These are phyloP conservation scores for Aspergillus phoenicis DNA, from an alignment of 2,329 filamentous ascomycete species.

Conservation along the genomic window DNA sequence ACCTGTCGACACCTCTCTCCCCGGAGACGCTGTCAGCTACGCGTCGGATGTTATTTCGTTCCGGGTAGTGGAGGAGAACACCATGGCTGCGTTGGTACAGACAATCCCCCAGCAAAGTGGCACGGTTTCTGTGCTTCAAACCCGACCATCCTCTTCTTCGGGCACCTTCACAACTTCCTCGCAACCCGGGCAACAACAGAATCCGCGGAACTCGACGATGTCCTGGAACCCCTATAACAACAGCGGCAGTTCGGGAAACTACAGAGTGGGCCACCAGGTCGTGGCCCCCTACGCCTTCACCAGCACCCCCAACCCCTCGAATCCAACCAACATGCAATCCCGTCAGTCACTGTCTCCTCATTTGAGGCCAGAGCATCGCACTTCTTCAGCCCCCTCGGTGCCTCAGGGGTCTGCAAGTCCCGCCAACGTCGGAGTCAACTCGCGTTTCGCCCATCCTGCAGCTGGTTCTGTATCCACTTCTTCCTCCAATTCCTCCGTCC, in stretches of 20 bases:
- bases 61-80: conserved; percentile 42
- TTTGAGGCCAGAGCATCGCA: conserved; percentile 59
- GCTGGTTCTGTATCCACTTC: conserved; percentile 58
- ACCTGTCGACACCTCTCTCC: conserved; percentile 14
- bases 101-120: conserved; percentile 74
- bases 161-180: conserved; percentile 54
- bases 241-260: conserved; percentile 44
- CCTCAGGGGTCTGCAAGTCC: conserved; percentile 42
- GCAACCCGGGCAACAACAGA: conserved; percentile 43
- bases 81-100: conserved; percentile 84
- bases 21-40: conserved; percentile 25
- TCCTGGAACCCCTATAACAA: conserved; percentile 48
- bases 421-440: conserved; percentile 33
- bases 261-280: conserved; percentile 58
- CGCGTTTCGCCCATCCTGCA: conserved; percentile 48
- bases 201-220: conserved; percentile 40
- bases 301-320: conserved; percentile 66
- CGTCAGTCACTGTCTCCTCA: conserved; percentile 57
- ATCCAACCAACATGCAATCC: conserved; percentile 52
- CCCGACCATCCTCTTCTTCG: conserved; percentile 67
- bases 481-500: conserved; percentile 53
- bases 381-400: conserved; percentile 55
- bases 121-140: conserved; percentile 75
- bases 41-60: conserved; percentile 23
- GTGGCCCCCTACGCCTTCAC: conserved; percentile 79